phyloP scores from a whole-genome alignment of 2,329 filamentous ascomycete species.

The Verticillium tricorpus region DNA sequence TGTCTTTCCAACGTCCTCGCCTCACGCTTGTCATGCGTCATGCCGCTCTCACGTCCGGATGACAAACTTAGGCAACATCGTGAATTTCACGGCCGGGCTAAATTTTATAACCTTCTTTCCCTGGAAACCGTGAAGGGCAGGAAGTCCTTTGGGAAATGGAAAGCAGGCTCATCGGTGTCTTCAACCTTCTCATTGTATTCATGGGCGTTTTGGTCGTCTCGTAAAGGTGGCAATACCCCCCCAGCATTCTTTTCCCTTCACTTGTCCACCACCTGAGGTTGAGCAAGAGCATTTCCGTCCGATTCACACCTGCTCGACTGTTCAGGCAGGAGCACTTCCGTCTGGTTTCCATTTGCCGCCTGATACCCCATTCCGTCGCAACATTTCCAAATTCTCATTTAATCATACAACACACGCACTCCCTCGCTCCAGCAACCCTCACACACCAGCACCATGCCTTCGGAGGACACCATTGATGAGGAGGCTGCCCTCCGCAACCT shows the following conservation, averaged over 20 bases:
- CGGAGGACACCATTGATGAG: constrained; percentile 42
- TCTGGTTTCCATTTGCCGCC: too few relatives aligned
- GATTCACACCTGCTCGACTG: neutral
- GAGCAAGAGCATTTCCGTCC: neutral
- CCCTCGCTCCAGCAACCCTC: neutral
- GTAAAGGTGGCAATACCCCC: neutral
- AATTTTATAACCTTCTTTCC: neutral
- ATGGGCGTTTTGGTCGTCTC: neutral
- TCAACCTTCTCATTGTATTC: neutral
- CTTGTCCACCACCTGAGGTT: neutral
- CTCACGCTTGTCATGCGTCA: neutral
- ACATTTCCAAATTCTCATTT: too few relatives aligned
- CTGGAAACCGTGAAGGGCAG: neutral
- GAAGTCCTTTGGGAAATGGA: neutral
- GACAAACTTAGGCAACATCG: neutral
- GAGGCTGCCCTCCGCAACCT: constrained; percentile 56
- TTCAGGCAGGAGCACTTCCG: too few relatives aligned
- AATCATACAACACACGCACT: too few relatives aligned
- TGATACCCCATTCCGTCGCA: too few relatives aligned
- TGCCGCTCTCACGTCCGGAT: neutral
- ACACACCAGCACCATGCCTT: neutral
- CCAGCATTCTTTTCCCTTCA: neutral
- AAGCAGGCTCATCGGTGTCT: neutral
- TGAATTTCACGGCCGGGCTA: neutral
- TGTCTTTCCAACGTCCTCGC: neutral